Evolutionary conservation across 169 alveolate genomes (phyloP).

Genomic region (Cystoisospora suis): DNA sequence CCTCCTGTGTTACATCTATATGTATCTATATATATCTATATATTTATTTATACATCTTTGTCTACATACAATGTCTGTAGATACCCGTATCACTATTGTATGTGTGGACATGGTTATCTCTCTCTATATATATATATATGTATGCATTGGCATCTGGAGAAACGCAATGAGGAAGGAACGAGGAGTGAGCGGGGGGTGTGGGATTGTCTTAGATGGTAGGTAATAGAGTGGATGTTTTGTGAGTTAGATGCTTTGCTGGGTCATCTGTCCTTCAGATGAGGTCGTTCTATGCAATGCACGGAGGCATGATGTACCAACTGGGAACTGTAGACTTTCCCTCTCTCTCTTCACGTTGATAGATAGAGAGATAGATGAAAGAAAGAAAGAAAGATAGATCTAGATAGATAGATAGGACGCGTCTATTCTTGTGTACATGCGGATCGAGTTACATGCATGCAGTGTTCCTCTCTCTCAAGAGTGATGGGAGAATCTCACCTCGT

Average conservation of each 20-base stretch:
- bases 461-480: no score
- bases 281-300: no score
- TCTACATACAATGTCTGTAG: background rate
- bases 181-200: no score
- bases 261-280: no score
- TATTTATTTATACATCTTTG: background rate
- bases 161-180: background rate
- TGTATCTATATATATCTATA: background rate
- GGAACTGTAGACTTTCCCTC: background rate
- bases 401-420: background rate
- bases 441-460: background rate
- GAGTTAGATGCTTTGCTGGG: no score
- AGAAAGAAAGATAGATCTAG: background rate
- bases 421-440: background rate
- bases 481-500: no score
- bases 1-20: no score
- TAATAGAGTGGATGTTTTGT: no score
- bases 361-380: background rate
- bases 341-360: background rate
- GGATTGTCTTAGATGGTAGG: no score
- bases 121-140: constrained; percentile 3
- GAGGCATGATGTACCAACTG: no score
- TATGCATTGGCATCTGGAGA: background rate
- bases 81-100: no score
- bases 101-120: background rate